Base-by-base conservation (phyloP, 768 basidiomycete species). In the Suillus placidus region DNA sequence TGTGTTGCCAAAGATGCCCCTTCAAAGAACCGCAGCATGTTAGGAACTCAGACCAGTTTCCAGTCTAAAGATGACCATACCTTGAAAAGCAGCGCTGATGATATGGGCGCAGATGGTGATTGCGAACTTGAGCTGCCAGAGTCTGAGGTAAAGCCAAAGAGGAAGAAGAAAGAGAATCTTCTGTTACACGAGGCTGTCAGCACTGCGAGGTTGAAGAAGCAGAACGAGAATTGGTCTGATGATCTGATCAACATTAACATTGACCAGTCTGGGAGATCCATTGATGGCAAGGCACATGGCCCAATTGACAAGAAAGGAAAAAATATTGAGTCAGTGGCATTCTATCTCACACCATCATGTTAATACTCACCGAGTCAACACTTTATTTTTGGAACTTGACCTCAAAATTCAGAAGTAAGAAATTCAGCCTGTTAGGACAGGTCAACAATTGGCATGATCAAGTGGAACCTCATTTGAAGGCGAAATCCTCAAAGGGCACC, bases 331-430 rank as follows among this genome's bases (percentile, higher is more conserved):
- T 65, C 37, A 37, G 43, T 65, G n/a, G 20, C 43, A 23, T 60
- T 30, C 20, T 64, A 9, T 47, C 43, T 35, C 23, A 38, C 56
- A 38, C 26, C 45, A 3, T 47, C 45, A 64, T 64, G 58, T 18
- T 64, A 26, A 55, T 35, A 40, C 57, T 64, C 26, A 64, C 64
- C n/a, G 64, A 64, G 45, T 34, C 57, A 9, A 51, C 32, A 12
- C 54, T 64, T n/a, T 64, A 58, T 18, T 64, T 64, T n/a, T 35
- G 60, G 26, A n/a, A 26, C 55, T 64, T 47, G 38, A 45, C 43
- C 8, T 20, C 43, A 20, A 45, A 45, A 45, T 45, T 45, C 18
- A 32, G 60, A 45, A 9, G 14, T 9, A 61, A 43, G 63, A 64
- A 64, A 45, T 64, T 64, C n/a, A 32, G 18, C 10, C 30, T 64